Base-by-base conservation (phyloP, 345 rosid genomes). In the Citrus unshiu region DNA sequence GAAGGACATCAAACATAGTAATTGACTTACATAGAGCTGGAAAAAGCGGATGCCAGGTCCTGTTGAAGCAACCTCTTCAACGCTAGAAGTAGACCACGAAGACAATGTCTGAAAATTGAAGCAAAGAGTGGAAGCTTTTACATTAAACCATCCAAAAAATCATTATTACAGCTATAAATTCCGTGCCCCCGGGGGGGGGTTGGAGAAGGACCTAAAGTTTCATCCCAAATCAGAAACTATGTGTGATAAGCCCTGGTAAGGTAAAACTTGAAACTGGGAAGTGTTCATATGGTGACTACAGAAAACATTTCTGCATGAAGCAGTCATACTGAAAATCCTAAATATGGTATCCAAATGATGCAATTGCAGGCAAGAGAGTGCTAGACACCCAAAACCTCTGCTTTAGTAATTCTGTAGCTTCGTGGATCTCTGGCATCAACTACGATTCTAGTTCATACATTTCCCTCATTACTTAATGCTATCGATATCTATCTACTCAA, bases 1-100 rank as follows among this genome's bases (percentile, higher is more conserved):
- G 13, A 46, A 6, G 63, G 37, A 76, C 18, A 81, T 7, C 21
- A 61, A 34, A n/a, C 19, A 18, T 9, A 4, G 5, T 9, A 24
- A 29, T 58, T 14, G 81, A 85, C 93, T 88, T 83, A 92, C 98
- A 84, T 92, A 92, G 75, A 93, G 95, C 88, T 93, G 98, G 89
- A 93, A 92, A 73, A 93, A 93, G 30, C 98, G 86, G 59, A 93
- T 85, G 78, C 96, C 98, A 57, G 96, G 93, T 40, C 98, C 96
- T 4, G 95, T 93, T 25, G 98, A 93, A 85, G 98, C 96, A 83
- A 93, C 98, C 88, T 93, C 98, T 84, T 93, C 98, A 59, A 92
- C 92, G 39, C 96, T 93, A 18, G 96, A 93, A 83, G 97, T 92
- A 75, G 98, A 92, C 97, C 96, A 93, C 54, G 98, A 93, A 77